Base-by-base conservation (phyloP, 2,329 filamentous ascomycete genomes). In the Didymella keratinophila region DNA sequence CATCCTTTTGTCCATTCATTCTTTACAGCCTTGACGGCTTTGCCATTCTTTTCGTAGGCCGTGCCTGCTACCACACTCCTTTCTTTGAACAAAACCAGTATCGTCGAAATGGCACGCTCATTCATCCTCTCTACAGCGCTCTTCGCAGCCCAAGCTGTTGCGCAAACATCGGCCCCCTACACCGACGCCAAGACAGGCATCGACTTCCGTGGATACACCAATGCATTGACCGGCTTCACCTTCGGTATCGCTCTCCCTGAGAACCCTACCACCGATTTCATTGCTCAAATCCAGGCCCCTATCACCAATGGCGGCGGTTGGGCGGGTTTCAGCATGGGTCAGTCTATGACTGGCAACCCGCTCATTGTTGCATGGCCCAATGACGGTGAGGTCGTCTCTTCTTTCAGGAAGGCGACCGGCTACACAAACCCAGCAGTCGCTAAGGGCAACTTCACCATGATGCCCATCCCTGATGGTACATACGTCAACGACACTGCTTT, bases 361-460 rank as follows among this genome's bases (percentile, higher is more conserved):
- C 76, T 86, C 9, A 70, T 85, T n/a, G 78, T 81, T 9, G 82
- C 81, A n/a, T 86, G 83, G 81, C 79, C 82, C 2, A 80, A 82
- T 56, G 79, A 78, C 2, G 77, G 79, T 41, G 71, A 81, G 21
- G 74, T 86, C 18, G 71, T 81, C 39, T 78, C 79, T 0, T 80
- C 79, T 0, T 80, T 83, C 65, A 76, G 82, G 8, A 73, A 79
- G 52, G 79, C 79, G 14, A 69, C 66, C 14, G 80, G 79, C n/a
- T 86, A 86, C 67, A 76, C 80, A 45, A 80, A 77, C 49, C 83
- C 83, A 2, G 70, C 78, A 4, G 73, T 78, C 18, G 81, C 79
- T 66, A 73, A 76, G 12, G 78, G 76, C 12, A 77, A 78, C 41
- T 76, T 79, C 46, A 74, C 76, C 11, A 65, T 82, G 50, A 70